Conservation (phyloP, 306 rosid species). For the Trifolium subterraneum region DNA sequence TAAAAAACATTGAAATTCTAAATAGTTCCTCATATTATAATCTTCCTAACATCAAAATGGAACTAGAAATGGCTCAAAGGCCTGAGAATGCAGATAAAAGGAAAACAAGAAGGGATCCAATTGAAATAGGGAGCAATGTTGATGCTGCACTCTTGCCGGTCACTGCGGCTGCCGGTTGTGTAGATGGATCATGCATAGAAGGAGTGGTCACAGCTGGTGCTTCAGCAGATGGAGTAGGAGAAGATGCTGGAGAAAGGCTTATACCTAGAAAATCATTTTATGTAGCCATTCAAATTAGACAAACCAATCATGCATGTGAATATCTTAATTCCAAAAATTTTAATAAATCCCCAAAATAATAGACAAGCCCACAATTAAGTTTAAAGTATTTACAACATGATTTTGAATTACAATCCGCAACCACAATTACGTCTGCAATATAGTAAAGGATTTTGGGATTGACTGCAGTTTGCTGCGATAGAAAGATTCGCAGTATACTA, state of each 20-base stretch:
- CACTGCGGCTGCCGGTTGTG: constrained; percentile 29
- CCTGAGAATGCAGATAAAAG: constrained; percentile 12
- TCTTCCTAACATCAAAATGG: constrained; percentile 33
- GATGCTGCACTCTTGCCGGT: constrained; percentile 35
- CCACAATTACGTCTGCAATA: no score
- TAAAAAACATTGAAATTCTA: constrained; percentile 1
- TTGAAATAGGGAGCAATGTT: constrained; percentile 34
- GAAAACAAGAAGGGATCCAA: constrained; percentile 33
- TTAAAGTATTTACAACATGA: no score
- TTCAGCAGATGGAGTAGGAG: constrained; percentile 32
- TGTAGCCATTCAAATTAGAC: constrained; percentile 22
- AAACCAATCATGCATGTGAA: background rate
- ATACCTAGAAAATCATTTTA: constrained; percentile 16
- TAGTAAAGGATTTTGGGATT: no score
- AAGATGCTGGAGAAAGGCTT: constrained; percentile 45
- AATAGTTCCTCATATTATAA: constrained; percentile 23
- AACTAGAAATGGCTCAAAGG: constrained; percentile 35
- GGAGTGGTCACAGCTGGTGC: constrained; percentile 31
- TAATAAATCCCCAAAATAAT: no score
- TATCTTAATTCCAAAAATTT: background rate
- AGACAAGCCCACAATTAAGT: no score
- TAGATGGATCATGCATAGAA: constrained; percentile 2
- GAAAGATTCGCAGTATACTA: no score
- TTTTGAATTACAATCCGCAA: no score
- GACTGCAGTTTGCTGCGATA: no score